Evolutionary conservation across 129 eudicot species (phyloP).

Genomic region (Sambucus nigra): DNA sequence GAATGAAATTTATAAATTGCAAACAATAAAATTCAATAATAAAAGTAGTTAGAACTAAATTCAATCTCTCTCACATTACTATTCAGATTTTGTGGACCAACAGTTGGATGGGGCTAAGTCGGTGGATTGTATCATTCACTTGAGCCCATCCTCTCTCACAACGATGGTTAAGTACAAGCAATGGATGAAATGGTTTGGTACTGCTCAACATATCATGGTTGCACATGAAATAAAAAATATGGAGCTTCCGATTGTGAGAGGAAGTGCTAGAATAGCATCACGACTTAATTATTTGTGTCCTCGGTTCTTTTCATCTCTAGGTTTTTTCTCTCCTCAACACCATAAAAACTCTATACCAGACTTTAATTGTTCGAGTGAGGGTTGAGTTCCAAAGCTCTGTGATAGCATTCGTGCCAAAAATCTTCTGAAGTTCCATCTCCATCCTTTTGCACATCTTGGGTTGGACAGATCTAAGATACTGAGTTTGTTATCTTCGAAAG

Average conservation of each 20-base stretch:
- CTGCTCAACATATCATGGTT: slow-evolving; percentile 70
- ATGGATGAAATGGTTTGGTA: slow-evolving; percentile 76
- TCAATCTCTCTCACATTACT: slow-evolving; percentile 39
- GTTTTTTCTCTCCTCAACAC: slow-evolving; percentile 70
- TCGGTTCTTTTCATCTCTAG: slow-evolving; percentile 90
- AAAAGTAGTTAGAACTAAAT: no score
- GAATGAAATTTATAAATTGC: no score
- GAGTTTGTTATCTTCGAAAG: no score
- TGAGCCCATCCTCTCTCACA: slow-evolving; percentile 47
- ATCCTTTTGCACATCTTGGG: no score
- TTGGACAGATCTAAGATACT: no score
- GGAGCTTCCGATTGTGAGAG: slow-evolving; percentile 59
- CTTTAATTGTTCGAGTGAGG: no score
- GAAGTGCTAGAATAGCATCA: slow-evolving; percentile 76
- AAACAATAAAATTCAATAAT: no score
- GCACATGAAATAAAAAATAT: slow-evolving; percentile 84
- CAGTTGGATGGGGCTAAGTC: no score
- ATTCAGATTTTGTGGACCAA: slow-evolving; percentile 27
- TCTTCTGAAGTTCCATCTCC: no score
- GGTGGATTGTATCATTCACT: slow-evolving; percentile 77
- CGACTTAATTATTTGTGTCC: slow-evolving; percentile 66
- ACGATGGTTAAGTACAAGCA: slow-evolving; percentile 41
- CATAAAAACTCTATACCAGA: slow-evolving; percentile 5
- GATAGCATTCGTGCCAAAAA: slow-evolving; percentile 56
- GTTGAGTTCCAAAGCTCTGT: slow-evolving; percentile 22